Conservation (phyloP, 2,329 filamentous ascomycete genomes). For the Purpureocillium takamizusanense region DNA sequence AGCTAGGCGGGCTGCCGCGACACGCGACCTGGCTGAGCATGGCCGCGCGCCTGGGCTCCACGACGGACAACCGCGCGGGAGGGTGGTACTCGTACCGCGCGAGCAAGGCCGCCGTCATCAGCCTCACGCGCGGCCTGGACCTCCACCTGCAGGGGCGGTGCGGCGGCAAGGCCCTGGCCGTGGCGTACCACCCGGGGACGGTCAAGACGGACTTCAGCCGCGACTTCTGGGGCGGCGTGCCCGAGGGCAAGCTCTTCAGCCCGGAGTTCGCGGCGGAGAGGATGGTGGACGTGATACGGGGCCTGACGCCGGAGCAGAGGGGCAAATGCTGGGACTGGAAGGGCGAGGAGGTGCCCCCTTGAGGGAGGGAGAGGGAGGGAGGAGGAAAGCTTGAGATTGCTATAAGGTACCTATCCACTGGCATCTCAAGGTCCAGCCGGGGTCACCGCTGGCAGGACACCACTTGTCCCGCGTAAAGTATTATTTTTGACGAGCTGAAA, state of each 20-base stretch:
- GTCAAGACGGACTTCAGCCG: slow-evolving; percentile 66
- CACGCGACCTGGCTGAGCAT: slow-evolving; percentile 63
- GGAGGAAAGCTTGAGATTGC: too few species aligned
- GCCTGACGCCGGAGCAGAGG: slow-evolving; percentile 40
- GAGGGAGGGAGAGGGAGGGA: slow-evolving; percentile 8
- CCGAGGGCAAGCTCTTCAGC: slow-evolving; percentile 53
- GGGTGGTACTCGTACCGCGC: slow-evolving; percentile 80
- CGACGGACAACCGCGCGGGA: slow-evolving; percentile 61
- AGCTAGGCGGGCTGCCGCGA: slow-evolving; percentile 27
- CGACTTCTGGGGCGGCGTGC: slow-evolving; percentile 61
- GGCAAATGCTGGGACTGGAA: slow-evolving; percentile 64
- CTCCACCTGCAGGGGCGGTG: slow-evolving; percentile 49
- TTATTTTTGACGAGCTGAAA: background rate
- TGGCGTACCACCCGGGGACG: slow-evolving; percentile 72
- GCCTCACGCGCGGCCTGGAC: slow-evolving; percentile 63
- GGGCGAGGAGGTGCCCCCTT: slow-evolving; percentile 53
- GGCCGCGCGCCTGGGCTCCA: slow-evolving; percentile 69
- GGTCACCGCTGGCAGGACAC: too few species aligned
- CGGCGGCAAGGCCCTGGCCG: slow-evolving; percentile 53
- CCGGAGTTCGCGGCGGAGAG: slow-evolving; percentile 57
- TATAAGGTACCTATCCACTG: too few species aligned
- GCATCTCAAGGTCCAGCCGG: background rate
- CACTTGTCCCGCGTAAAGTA: background rate
- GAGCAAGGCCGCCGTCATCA: slow-evolving; percentile 66
- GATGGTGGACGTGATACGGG: slow-evolving; percentile 49